Conservation (phyloP, 768 basidiomycete genomes). For the Scleroderma citrinum region DNA sequence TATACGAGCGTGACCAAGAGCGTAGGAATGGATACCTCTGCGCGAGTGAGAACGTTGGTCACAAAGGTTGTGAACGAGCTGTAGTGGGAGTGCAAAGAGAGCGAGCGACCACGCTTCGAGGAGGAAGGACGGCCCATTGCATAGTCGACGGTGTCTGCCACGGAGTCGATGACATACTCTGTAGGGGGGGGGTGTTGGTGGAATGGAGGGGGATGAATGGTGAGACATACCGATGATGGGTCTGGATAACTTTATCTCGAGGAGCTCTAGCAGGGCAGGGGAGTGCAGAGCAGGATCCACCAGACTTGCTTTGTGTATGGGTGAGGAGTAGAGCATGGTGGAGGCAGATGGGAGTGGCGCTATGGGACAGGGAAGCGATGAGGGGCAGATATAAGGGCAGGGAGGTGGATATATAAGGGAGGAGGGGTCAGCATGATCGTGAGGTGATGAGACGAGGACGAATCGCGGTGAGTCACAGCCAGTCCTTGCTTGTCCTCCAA, state of each 20-base stretch:
- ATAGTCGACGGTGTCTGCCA: constrained; percentile 69
- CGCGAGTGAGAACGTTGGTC: constrained; percentile 60
- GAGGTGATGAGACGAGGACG: neutral
- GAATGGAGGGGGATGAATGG: neutral
- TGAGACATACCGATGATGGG: constrained; percentile 56
- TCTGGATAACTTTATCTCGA: constrained; percentile 57
- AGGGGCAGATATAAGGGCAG: constrained; percentile 3
- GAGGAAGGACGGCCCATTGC: constrained; percentile 66
- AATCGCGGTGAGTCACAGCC: neutral
- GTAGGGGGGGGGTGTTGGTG: neutral
- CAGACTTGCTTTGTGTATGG: constrained; percentile 46
- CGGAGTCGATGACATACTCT: constrained; percentile 69
- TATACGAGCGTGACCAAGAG: constrained; percentile 70
- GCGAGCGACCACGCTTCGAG: constrained; percentile 43
- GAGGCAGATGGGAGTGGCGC: neutral
- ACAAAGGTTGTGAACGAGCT: constrained; percentile 61
- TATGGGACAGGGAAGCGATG: neutral
- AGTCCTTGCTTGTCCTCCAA: neutral
- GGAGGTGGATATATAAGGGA: constrained; percentile 1
- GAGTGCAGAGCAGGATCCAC: constrained; percentile 60
- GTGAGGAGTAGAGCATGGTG: constrained; percentile 20
- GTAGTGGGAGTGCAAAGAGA: constrained; percentile 45
- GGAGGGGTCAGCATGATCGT: constrained; percentile 10
- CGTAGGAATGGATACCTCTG: constrained; percentile 66
- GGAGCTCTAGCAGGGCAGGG: constrained; percentile 60